A percentile compares a stretch with the other conserved stretches of the same genome.
Evolutionary conservation across 2,329 filamentous ascomycete genomes (phyloP).

Genomic region (Escovopsis weberi): DNA sequence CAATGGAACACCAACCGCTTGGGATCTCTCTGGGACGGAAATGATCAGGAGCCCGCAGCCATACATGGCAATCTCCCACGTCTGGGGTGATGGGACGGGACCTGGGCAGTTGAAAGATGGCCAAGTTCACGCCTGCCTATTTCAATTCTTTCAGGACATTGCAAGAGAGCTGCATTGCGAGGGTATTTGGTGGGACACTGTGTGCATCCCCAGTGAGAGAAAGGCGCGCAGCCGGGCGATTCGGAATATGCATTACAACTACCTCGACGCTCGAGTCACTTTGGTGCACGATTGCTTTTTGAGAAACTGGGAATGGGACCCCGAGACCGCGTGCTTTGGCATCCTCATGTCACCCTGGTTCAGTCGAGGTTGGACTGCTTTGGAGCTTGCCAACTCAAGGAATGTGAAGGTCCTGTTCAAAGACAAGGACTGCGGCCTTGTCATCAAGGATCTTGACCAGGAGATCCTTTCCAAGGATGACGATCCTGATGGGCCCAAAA

Average conservation of each 20-base stretch:
- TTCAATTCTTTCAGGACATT: conserved; percentile 10
- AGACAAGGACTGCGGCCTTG: not conserved
- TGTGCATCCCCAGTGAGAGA: conserved; percentile 13
- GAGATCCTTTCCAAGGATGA: conserved; percentile 7
- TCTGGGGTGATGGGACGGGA: conserved; percentile 17
- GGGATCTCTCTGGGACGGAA: too few species aligned
- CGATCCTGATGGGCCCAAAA: too few species aligned
- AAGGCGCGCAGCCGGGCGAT: conserved; percentile 9
- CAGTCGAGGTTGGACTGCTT: conserved; percentile 11
- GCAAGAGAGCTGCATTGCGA: conserved; percentile 10
- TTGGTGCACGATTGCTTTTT: conserved; percentile 11
- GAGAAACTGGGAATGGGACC: conserved; percentile 1
- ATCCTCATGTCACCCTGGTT: conserved; percentile 11
- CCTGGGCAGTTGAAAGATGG: conserved; percentile 8
- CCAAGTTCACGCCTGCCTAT: conserved; percentile 14
- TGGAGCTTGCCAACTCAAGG: conserved; percentile 9
- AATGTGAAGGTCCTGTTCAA: conserved; percentile 10
- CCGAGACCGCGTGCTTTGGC: conserved; percentile 6
- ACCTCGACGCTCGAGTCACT: conserved; percentile 8
- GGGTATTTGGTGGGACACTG: conserved; percentile 18
- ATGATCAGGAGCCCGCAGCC: too few species aligned
- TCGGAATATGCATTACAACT: conserved; percentile 12
- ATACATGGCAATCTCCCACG: conserved; percentile 17
- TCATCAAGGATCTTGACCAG: conserved; percentile 11
- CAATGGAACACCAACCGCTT: too few species aligned